Evolutionary conservation across 1,284 basidiomycete species (phyloP), one percentile per base, ranked within the genome.

Genomic region (Pseudozyma tsukubaensis): DNA sequence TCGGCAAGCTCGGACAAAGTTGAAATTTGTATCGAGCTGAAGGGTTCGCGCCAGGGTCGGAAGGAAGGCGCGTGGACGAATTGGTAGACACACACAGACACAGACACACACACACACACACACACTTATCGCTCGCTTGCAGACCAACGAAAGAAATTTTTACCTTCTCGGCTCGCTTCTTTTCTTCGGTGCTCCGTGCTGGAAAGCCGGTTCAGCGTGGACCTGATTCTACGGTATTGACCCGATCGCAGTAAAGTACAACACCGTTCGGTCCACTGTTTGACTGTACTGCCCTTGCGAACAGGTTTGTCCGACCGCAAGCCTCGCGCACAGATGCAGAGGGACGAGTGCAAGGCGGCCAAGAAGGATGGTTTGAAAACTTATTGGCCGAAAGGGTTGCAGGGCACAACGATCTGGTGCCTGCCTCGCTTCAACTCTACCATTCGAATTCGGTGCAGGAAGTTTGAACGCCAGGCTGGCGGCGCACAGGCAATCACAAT

Each of bases 381-480:
- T n/a, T n/a, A n/a, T n/a, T n/a, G n/a, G n/a, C n/a, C n/a, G n/a
- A n/a, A n/a, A n/a, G n/a, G n/a, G n/a, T n/a, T n/a, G n/a, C n/a
- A n/a, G n/a, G n/a, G n/a, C n/a, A n/a, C n/a, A n/a, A n/a, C n/a
- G n/a, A n/a, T n/a, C n/a, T n/a, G n/a, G n/a, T n/a, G n/a, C n/a
- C 6, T 47, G 53, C 44, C 54, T 16, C 37, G 24, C 8, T 21
- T 40, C 45, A 57, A 59, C 48, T 50, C 47, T 42, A 43, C 45
- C n/a, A n/a, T n/a, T n/a, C n/a, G n/a, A n/a, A n/a, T n/a, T n/a
- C n/a, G n/a, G n/a, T n/a, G 13, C 24, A 14, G 5, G 35, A 24
- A 13, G 21, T 21, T 32, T 13, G 8, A 37, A 18, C 0, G 40
- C 63, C 51, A 66, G 63, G 58, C 55, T 57, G 66, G 59, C 59